Conservation (phyloP, 257 asterid genomes). For the Cruciata laevipes region DNA sequence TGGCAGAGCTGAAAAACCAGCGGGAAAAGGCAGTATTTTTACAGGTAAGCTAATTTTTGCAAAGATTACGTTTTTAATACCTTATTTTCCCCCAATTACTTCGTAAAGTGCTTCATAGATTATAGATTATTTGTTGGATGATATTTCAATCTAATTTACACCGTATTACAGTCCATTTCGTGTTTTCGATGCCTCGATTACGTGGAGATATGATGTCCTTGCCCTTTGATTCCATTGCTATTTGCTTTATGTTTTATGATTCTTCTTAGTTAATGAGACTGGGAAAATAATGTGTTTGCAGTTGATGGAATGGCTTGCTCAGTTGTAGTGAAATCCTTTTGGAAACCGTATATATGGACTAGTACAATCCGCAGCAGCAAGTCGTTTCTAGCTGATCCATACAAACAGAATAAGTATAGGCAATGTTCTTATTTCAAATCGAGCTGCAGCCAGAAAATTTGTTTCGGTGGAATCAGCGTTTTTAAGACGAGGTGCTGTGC, state of each 20-base stretch:
- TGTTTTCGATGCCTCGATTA: not conserved
- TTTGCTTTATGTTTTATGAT: not conserved
- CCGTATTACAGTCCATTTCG: not conserved
- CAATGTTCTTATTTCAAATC: not conserved
- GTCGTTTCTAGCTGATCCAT: not conserved
- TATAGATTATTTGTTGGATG: not conserved
- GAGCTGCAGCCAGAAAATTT: not conserved
- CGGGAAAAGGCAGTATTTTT: not conserved
- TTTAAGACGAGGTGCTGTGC: not conserved
- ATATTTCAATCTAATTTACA: not conserved
- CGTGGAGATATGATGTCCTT: not conserved
- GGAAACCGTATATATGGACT: constrained; percentile 1
- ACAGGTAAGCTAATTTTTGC: not conserved
- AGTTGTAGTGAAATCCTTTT: not conserved
- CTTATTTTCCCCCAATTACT: not conserved
- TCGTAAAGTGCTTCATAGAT: not conserved
- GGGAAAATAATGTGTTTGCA: not conserved
- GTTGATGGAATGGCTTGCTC: constrained; percentile 3
- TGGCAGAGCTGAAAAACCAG: not conserved
- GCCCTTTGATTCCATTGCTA: not conserved
- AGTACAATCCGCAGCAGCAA: not conserved
- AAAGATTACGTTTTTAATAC: not conserved
- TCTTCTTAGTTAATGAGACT: not conserved
- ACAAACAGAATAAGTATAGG: not conserved
- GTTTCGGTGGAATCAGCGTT: not conserved